Evolutionary conservation across 805 yeast species (phyloP), one percentile per base, ranked within the genome.

Genomic region (Candida railenensis): DNA sequence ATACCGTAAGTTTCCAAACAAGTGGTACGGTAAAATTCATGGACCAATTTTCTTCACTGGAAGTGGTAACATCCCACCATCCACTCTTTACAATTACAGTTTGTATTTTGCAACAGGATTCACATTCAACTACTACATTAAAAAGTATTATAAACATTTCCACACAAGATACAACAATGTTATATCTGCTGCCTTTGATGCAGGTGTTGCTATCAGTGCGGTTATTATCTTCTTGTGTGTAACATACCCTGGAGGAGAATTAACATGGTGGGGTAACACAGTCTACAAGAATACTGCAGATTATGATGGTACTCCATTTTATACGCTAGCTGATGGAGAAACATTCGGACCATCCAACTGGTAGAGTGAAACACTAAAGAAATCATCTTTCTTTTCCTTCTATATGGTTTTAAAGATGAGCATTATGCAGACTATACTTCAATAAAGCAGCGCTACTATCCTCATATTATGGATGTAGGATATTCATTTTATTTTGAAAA

Each of bases 41-140:
- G 59, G 71, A 68, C 71, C 73, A 14, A 69, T 71, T 40, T 70
- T 71, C 62, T 70, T 71, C 59, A 59, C 69, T 12, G 76, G 75
- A 51, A 65, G 74, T 12, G 83, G 83, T 38, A 71, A 73, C 53
- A 80, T 84, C 54, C 90, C 92, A 15, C 91, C 92, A 36, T 84
- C 87, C 34, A 82, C 89, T 3, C 82, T 86, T 20, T 83, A 82
- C 61, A 82, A 81, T 59, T 83, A 82, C 62, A 74, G 78, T 22
- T 63, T 80, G 5, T 83, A 77, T 66, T 76, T 81, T 49, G 51
- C 56, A 20, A 33, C 21, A 4, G 32, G 28, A 3, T 42, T 32
- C 22, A n/a, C 79, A 42, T 71, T 71, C 52, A 67, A 70, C 32
- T 69, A 64, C 61, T 69, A 59, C 52, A 53, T 71, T 46, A 71